A percentile compares a stretch with the other conserved stretches of the same genome.
These are phyloP conservation scores for Paramecium sexaurelia DNA, from an alignment of 73 alveolate species.

Conservation along the genomic window DNA sequence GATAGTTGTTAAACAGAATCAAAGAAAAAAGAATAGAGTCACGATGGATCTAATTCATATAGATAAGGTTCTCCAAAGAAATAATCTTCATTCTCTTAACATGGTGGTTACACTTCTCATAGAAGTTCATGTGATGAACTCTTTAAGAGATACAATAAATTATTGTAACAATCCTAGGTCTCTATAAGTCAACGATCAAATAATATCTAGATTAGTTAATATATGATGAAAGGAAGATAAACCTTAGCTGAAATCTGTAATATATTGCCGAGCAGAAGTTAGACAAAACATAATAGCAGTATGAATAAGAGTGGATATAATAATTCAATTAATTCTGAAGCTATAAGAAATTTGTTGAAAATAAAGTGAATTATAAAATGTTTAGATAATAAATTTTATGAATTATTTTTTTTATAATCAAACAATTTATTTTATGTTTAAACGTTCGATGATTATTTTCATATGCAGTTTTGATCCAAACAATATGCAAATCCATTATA, in stretches of 20 bases:
- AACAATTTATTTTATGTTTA: neutral
- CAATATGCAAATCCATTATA: too few relatives aligned
- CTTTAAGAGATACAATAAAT: neutral
- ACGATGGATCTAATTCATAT: neutral
- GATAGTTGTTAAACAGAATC: conserved; percentile 26
- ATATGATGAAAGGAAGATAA: conserved; percentile 17
- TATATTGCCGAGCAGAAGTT: neutral
- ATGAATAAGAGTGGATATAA: neutral
- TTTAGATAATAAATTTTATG: neutral
- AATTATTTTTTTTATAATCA: neutral
- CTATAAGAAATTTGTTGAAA: neutral
- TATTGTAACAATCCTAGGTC: neutral
- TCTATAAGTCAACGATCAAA: neutral
- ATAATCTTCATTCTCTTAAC: neutral
- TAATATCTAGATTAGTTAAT: neutral
- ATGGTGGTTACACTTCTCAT: conserved; percentile 1
- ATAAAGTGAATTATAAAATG: neutral
- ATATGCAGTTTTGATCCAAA: too few relatives aligned
- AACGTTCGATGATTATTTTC: too few relatives aligned
- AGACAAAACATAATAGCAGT: neutral
- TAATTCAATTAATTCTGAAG: neutral
- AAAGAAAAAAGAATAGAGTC: neutral
- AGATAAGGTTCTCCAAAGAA: neutral
- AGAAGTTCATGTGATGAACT: conserved; percentile 19
- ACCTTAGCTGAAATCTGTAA: conserved; percentile 1